phyloP scores from a whole-genome alignment of 441 rosid genomes.

The Gossypium schwendimanii region DNA sequence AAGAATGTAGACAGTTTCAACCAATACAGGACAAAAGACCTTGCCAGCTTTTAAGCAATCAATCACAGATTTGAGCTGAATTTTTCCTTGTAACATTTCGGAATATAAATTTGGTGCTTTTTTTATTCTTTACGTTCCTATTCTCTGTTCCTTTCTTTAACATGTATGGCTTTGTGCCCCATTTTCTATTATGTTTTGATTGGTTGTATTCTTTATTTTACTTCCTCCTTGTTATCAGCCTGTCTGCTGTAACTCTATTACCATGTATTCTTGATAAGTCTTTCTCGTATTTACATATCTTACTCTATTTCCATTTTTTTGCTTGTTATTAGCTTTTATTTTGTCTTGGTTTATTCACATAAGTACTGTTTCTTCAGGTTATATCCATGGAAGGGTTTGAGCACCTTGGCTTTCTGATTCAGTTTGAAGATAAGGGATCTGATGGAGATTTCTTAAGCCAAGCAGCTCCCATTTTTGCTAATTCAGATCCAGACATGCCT shows the following conservation, averaged over 20 bases:
- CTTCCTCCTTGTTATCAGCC: background rate
- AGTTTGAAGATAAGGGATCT: slow-evolving; percentile 82
- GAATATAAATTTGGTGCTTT: background rate
- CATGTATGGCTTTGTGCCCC: background rate
- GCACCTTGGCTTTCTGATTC: slow-evolving; percentile 93
- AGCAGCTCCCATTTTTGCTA: slow-evolving; percentile 89
- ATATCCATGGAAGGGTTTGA: slow-evolving; percentile 84
- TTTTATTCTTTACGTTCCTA: background rate
- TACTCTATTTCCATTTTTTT: slow-evolving; percentile 9
- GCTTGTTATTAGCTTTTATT: slow-evolving; percentile 2
- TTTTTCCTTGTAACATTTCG: background rate
- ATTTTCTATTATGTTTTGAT: background rate
- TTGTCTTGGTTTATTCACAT: slow-evolving; percentile 14
- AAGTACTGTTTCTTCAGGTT: slow-evolving; percentile 46
- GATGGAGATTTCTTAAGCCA: slow-evolving; percentile 76
- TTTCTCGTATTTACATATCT: background rate
- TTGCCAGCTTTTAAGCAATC: background rate
- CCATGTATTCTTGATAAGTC: background rate
- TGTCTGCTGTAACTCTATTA: background rate
- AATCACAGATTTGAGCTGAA: background rate
- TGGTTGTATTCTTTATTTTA: background rate
- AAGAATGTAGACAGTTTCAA: background rate
- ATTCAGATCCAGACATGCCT: slow-evolving; percentile 98
- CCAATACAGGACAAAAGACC: background rate
- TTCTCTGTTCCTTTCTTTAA: background rate